A percentile compares a stretch with the other conserved stretches of the same genome.
Evolutionary conservation across 192 early-diverging fungal genomes (phyloP).

Genomic region (Coemansia furcata): DNA sequence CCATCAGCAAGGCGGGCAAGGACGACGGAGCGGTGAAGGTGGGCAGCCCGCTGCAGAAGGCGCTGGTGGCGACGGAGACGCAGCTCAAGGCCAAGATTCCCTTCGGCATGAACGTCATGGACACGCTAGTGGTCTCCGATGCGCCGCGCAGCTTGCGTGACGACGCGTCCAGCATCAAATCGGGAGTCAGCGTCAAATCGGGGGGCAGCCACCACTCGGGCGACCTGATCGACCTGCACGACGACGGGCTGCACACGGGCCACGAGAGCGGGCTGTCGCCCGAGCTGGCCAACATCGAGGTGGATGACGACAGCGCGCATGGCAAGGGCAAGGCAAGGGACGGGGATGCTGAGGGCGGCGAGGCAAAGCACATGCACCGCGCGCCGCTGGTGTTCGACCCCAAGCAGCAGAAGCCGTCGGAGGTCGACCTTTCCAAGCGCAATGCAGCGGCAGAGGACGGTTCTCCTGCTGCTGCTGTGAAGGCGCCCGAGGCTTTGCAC

Average conservation of each 20-base stretch:
- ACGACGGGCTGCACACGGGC: not conserved
- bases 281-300: conserved; percentile 38
- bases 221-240: conserved; percentile 25
- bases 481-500: not conserved
- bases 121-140: conserved; percentile 41
- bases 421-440: conserved; percentile 14
- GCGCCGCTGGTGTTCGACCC: conserved; percentile 48
- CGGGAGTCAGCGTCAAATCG: not conserved
- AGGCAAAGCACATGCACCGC: conserved; percentile 21
- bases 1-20: conserved; percentile 2
- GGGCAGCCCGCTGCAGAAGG: conserved; percentile 38
- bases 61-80: conserved; percentile 24
- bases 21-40: not conserved
- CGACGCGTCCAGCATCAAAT: conserved; percentile 1
- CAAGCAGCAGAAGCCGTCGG: conserved; percentile 17
- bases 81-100: conserved; percentile 32
- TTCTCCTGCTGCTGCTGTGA: not conserved
- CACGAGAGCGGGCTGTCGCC: conserved; percentile 19
- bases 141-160: conserved; percentile 16
- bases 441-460: not conserved
- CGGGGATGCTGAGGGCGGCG: conserved; percentile 10
- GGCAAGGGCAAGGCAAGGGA: conserved; percentile 15
- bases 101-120: conserved; percentile 52
- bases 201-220: not conserved
- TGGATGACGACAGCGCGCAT: conserved; percentile 8